Base-by-base conservation (phyloP, 768 basidiomycete species). In the Arthromyces matolae region DNA sequence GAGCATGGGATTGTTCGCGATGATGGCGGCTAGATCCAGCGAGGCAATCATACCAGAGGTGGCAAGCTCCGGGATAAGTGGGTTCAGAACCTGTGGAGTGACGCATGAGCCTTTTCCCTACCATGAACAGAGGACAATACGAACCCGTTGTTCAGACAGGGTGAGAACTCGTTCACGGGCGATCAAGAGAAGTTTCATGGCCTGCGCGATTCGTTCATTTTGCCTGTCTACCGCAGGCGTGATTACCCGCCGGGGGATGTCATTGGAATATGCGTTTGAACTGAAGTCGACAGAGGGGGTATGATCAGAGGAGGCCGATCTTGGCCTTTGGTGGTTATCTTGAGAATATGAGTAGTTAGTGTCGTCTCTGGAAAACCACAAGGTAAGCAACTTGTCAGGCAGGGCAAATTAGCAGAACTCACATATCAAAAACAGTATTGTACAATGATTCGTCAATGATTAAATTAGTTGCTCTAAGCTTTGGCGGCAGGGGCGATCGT, bases 81-180 rank as follows among this genome's bases (percentile, higher is more conserved):
- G 84, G 31, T 61, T 61, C 52, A 89, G 71, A 42, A 72, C 58
- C 84, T 86, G 62, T 14, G 7, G 19, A 36, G 19, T 27, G 19
- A 37, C 42, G 27, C n/a, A 22, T 47, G 39, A 54, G 34, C 25
- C 32, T 25, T n/a, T n/a, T 31, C 31, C 7, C 22, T 10, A 32
- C 29, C 35, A 23, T 25, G 41, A 33, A 23, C 8, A 22, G 19
- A 52, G 35, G 47, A 52, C 29, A 27, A n/a, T 23, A 65, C 76
- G 46, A 60, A 86, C 84, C 47, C 86, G 79, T 71, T 85, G 84
- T 70, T 90, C 88, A 31, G 84, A 73, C 42, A 90, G 77, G 28
- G 79, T 83, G 34, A 90, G 77, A 20, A 83, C 85, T 42, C 88
- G 81, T 51, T 82, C 78, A 43, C 85, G 79, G 33, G 84, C 86